phyloP scores from a whole-genome alignment of 2,329 filamentous ascomycete genomes.

The Alternaria triticina region DNA sequence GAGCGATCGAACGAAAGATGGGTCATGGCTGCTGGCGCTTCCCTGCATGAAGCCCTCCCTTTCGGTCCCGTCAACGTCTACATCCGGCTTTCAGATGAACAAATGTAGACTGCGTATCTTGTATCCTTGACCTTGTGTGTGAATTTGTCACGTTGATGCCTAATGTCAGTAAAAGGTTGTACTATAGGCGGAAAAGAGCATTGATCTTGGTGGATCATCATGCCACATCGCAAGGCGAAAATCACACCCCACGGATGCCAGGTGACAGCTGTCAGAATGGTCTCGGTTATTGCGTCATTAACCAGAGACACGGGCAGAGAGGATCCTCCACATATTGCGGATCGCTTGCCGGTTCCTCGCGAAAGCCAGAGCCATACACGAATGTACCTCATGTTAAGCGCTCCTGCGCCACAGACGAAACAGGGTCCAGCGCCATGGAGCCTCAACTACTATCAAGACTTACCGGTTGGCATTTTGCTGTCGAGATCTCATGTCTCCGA shows the following conservation, averaged over 20 bases:
- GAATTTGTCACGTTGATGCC: background rate
- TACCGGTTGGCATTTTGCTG: conserved; percentile 6
- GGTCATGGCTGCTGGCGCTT: conserved; percentile 20
- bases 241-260: conserved; percentile 14
- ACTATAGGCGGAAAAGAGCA: background rate
- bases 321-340: conserved; percentile 39
- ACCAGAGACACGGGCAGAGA: conserved; percentile 27
- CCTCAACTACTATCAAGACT: conserved; percentile 8
- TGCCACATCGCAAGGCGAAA: conserved; percentile 1
- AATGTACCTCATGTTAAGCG: conserved; percentile 25
- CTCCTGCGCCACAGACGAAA: conserved; percentile 23
- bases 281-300: conserved; percentile 36
- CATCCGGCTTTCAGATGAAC: conserved; percentile 12
- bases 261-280: conserved; percentile 11
- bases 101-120: background rate
- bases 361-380: conserved; percentile 29
- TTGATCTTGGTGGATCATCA: background rate
- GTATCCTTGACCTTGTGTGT: background rate
- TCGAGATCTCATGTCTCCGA: background rate
- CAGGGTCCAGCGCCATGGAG: conserved; percentile 19
- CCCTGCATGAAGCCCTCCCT: conserved; percentile 27
- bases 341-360: conserved; percentile 44
- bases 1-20: conserved; percentile 34
- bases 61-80: conserved; percentile 6
- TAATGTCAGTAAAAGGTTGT: background rate